Evolutionary conservation across 345 rosid genomes (phyloP), one percentile per base, ranked within the genome.

Genomic region (Bruguiera sexangula): DNA sequence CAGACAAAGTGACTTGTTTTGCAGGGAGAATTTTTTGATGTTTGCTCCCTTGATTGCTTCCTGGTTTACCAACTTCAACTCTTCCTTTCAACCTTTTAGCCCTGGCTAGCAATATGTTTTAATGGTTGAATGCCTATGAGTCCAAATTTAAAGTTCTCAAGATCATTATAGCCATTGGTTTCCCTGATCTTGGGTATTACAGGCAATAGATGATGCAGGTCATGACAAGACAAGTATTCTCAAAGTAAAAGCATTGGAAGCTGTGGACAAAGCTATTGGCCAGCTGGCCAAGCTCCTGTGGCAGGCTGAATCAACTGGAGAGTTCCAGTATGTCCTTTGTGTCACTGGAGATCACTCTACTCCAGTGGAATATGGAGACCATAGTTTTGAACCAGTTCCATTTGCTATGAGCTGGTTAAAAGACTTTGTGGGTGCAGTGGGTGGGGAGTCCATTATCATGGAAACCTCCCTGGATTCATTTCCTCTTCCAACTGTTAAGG

Each of bases 151-250:
- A 39, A 34, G 50, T 34, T 57, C 56, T 24, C 13, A 29, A 63
- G 32, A 34, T 67, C 48, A 37, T 24, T 16, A 65, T 50, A 21
- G 21, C 51, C n/a, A 65, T 48, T 16, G 58, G 22, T 67, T 48
- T 60, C 30, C 10, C 59, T 61, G 59, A 46, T 57, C 63, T 54
- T 52, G 69, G 65, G 50, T 48, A 55, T 67, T 79, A 80, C 85
- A 89, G 97, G 98, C 97, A 54, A 86, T 92, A 83, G 96, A 95
- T 79, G 98, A 95, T 81, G 97, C 96, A 0, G 99, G 98, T 69
- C 99, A 95, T 72, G 99, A 90, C 73, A 95, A 92, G 85, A 96
- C 91, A 5, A 86, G 86, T 52, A 18, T 89, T 78, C 89, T 95
- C 78, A 95, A 95, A 84, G 88, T 87, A 22, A 85, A 79, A 84